Percentiles rank a stretch among this genome's conserved stretches.
phyloP scores from a whole-genome alignment of 2,329 filamentous ascomycete species.

The Neopestalotiopsis clavispora region DNA sequence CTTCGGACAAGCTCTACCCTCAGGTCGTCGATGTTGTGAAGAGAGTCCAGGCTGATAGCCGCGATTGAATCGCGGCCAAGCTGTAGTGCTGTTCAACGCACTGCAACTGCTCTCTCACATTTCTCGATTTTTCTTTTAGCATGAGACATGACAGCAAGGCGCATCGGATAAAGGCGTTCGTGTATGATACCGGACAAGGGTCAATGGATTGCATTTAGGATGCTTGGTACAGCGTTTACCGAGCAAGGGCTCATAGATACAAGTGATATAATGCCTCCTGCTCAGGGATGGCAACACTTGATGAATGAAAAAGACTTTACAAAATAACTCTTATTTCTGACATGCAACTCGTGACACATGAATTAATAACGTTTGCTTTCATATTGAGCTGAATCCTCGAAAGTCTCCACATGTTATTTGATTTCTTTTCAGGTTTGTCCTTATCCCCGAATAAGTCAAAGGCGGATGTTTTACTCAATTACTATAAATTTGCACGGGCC shows the following conservation, averaged over 20 bases:
- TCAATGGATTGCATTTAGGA: constrained; percentile 8
- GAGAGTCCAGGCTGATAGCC: constrained; percentile 75
- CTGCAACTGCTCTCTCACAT: background rate
- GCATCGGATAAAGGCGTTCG: constrained; percentile 18
- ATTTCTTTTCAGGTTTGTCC: too few relatives aligned
- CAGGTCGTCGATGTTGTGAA: constrained; percentile 79
- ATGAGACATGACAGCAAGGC: constrained; percentile 17
- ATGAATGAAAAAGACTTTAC: background rate
- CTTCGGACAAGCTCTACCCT: constrained; percentile 76
- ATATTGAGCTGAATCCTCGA: too few relatives aligned
- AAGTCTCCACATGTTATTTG: too few relatives aligned
- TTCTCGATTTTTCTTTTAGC: background rate
- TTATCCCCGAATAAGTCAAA: too few relatives aligned
- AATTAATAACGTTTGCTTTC: too few relatives aligned
- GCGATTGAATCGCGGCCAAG: constrained; percentile 44
- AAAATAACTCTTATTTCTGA: background rate
- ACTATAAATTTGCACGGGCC: too few relatives aligned
- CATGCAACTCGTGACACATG: too few relatives aligned
- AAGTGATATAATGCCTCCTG: background rate
- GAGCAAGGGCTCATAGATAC: background rate
- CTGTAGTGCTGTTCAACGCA: background rate
- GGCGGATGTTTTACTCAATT: too few relatives aligned
- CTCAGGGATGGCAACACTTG: background rate
- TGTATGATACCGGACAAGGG: constrained; percentile 16
- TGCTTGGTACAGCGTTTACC: background rate